These are phyloP conservation scores for Tylopilus sp. DNA, from an alignment of 1,284 basidiomycete species.

Conservation along the genomic window DNA sequence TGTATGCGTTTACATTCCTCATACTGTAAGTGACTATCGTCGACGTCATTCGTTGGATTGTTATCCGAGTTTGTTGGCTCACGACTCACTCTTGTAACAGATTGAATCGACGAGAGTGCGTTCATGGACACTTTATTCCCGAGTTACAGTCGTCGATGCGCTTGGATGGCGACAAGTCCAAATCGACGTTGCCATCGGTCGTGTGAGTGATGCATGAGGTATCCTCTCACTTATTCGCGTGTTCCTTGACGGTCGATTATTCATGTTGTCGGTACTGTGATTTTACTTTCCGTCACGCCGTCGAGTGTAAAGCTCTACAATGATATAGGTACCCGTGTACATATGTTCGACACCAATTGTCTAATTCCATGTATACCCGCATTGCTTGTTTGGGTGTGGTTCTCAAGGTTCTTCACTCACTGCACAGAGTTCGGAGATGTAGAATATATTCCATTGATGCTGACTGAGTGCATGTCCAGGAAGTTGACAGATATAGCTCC, in stretches of 20 bases:
- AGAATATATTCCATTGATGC: too few relatives aligned
- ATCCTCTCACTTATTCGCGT: background rate
- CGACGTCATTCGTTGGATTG: too few relatives aligned
- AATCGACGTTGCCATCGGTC: background rate
- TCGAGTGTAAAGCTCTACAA: background rate
- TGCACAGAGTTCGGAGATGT: too few relatives aligned
- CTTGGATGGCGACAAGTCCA: background rate
- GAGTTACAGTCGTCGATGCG: background rate
- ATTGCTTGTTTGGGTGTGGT: too few relatives aligned
- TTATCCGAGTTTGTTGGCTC: too few relatives aligned
- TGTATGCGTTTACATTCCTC: conserved; percentile 20
- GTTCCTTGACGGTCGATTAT: background rate
- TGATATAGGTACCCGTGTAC: too few relatives aligned
- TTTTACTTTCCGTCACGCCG: background rate
- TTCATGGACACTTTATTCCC: background rate
- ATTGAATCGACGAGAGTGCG: conserved; percentile 14
- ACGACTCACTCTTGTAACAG: background rate
- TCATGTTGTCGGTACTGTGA: background rate
- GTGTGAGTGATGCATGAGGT: background rate
- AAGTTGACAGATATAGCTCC: too few relatives aligned
- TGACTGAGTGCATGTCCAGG: too few relatives aligned
- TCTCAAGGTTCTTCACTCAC: too few relatives aligned
- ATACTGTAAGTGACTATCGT: conserved; percentile 7
- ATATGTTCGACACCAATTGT: too few relatives aligned
- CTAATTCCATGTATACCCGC: too few relatives aligned